Conservation (phyloP, 2,329 filamentous ascomycete genomes). For the Alternaria triticina region DNA sequence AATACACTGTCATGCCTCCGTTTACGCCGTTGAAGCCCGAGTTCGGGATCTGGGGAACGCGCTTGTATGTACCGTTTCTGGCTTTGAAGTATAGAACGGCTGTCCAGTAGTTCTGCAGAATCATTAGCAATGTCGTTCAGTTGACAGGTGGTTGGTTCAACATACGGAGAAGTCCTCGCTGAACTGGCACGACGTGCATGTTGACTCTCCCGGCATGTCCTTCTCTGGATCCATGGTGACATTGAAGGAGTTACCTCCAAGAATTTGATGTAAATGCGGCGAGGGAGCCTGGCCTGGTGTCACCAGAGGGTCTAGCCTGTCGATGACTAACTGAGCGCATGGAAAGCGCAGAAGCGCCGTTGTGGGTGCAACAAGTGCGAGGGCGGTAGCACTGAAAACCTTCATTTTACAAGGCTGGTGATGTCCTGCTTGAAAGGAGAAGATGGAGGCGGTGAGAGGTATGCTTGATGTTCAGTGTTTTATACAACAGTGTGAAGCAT, state of each 20-base stretch:
- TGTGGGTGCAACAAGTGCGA: slow-evolving; percentile 23
- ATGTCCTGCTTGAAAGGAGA: not conserved
- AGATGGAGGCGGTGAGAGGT: not conserved
- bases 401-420: slow-evolving; percentile 23
- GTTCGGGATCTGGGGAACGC: slow-evolving; percentile 35
- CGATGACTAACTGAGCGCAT: slow-evolving; percentile 33
- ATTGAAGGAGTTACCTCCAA: slow-evolving; percentile 36
- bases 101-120: slow-evolving; percentile 37
- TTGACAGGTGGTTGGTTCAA: not conserved
- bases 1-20: slow-evolving; percentile 40
- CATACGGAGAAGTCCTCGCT: slow-evolving; percentile 31
- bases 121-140: not conserved
- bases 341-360: slow-evolving; percentile 32
- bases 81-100: slow-evolving; percentile 41
- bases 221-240: slow-evolving; percentile 29
- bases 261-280: slow-evolving; percentile 34
- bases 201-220: slow-evolving; percentile 31
- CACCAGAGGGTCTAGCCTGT: slow-evolving; percentile 33
- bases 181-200: slow-evolving; percentile 39
- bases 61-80: slow-evolving; percentile 35
- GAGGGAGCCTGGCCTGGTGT: slow-evolving; percentile 31
- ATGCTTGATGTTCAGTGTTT: not conserved
- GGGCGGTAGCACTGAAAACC: slow-evolving; percentile 6
- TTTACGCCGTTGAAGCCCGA: slow-evolving; percentile 34
- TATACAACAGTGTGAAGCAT: slow-evolving; percentile 1